Conservation (phyloP, 192 early-diverging fungal genomes). For the Lobosporangium transversale region DNA sequence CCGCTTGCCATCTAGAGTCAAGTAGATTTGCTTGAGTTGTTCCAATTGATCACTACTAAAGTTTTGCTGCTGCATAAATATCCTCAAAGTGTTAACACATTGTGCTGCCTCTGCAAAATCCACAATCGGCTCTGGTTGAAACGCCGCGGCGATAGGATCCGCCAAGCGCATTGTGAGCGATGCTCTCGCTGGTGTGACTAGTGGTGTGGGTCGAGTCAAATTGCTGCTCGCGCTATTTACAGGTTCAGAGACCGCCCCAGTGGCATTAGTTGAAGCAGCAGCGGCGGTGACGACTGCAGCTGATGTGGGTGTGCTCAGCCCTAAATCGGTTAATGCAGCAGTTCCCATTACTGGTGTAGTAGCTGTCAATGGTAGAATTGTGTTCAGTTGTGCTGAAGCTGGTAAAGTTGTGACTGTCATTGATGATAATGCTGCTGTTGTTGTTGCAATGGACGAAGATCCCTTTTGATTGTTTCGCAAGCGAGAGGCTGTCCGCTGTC, state of each 20-base stretch:
- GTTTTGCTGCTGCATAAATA: slow-evolving; percentile 44
- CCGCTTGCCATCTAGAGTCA: slow-evolving; percentile 18
- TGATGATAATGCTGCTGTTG: not conserved
- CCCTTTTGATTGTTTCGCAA: not conserved
- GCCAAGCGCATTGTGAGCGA: slow-evolving; percentile 6
- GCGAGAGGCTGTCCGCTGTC: too few species aligned
- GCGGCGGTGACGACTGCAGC: not conserved
- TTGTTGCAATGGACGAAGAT: not conserved
- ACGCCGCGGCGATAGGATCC: slow-evolving; percentile 21
- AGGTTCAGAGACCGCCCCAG: not conserved
- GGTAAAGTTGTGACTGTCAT: not conserved
- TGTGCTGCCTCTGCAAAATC: slow-evolving; percentile 30
- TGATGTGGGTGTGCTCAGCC: not conserved
- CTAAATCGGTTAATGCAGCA: not conserved
- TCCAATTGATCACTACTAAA: slow-evolving; percentile 17
- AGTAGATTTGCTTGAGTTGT: slow-evolving; percentile 15
- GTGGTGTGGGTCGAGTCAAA: not conserved
- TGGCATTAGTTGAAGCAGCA: not conserved
- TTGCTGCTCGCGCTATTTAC: too few species aligned
- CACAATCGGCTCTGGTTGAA: slow-evolving; percentile 18
- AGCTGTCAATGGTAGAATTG: not conserved
- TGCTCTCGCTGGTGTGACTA: slow-evolving; percentile 13
- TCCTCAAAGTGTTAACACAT: slow-evolving; percentile 20
- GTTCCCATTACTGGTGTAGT: not conserved
- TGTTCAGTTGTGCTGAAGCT: not conserved